A percentile compares a stretch with the other conserved stretches of the same genome.
Conservation (phyloP, 129 eudicot genomes). For the Saussurea involucrata region DNA sequence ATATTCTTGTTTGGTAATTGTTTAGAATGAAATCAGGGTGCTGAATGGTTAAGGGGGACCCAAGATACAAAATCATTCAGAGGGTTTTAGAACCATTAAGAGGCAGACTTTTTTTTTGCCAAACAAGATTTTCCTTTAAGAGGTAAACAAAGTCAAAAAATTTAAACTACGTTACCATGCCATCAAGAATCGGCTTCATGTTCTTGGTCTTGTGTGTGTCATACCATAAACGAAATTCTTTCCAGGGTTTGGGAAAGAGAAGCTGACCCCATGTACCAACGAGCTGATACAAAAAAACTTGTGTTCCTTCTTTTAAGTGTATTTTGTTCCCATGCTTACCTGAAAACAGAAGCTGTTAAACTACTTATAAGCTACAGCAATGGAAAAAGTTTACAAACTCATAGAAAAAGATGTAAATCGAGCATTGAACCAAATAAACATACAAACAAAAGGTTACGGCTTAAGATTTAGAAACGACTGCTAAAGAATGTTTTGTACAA, state of each 20-base stretch:
- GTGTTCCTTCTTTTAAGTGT: conserved; percentile 57
- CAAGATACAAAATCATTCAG: too few species aligned
- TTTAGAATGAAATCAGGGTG: too few species aligned
- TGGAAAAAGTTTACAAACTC: conserved; percentile 2
- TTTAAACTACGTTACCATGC: conserved; percentile 62
- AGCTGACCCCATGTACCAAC: conserved; percentile 99
- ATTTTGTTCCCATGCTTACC: conserved; percentile 97
- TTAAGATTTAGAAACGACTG: background rate
- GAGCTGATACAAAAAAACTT: conserved; percentile 79
- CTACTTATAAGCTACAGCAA: conserved; percentile 7
- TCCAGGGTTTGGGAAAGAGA: conserved; percentile 95
- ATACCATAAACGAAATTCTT: conserved; percentile 93
- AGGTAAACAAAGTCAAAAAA: background rate
- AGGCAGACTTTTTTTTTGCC: too few species aligned
- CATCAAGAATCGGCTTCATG: conserved; percentile 77
- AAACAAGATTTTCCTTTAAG: background rate
- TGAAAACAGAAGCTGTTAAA: conserved; percentile 33
- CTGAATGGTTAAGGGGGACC: too few species aligned
- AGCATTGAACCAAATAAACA: background rate
- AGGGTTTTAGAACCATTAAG: too few species aligned
- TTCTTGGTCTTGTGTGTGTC: conserved; percentile 81
- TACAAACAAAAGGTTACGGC: background rate
- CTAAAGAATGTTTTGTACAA: background rate
- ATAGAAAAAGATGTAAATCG: background rate
- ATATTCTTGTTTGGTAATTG: too few species aligned